Percentiles rank a stretch among this genome's conserved stretches.
These are phyloP conservation scores for Blastobotrys capitulatus DNA, from an alignment of 1,139 yeast species.

Conservation along the genomic window DNA sequence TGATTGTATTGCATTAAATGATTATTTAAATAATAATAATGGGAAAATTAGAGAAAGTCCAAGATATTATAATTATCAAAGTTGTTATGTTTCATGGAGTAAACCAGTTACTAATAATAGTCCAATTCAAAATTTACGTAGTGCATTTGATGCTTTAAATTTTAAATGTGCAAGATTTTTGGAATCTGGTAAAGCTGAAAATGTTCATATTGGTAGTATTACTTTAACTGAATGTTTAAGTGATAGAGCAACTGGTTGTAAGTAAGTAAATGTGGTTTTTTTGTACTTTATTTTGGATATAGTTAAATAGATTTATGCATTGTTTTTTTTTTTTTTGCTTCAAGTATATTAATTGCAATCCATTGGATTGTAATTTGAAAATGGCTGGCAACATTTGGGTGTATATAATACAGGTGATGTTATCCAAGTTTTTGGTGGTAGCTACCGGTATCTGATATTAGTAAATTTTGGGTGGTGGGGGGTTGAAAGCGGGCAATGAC, in stretches of 20 bases:
- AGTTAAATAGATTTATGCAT: no score
- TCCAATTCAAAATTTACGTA: background rate
- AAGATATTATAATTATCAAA: background rate
- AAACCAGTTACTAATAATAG: background rate
- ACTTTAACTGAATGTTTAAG: background rate
- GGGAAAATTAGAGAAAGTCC: background rate
- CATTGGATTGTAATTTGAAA: no score
- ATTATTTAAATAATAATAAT: background rate
- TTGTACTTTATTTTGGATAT: no score
- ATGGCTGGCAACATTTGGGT: no score
- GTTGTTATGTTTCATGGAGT: background rate
- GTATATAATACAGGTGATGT: no score
- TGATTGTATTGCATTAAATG: background rate
- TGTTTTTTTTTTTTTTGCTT: no score
- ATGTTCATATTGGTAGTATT: background rate
- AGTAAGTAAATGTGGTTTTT: no score
- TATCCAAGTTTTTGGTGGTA: no score
- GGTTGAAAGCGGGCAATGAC: no score
- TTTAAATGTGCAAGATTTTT: background rate
- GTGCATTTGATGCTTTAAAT: background rate
- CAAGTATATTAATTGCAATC: no score
- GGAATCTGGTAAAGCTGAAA: background rate
- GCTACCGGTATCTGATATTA: no score
- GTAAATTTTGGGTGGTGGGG: no score
- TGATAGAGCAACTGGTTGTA: slow-evolving; percentile 2